Evolutionary conservation across 2,329 filamentous ascomycete species (phyloP).

Genomic region (Magnaporthiopsis incrustans): DNA sequence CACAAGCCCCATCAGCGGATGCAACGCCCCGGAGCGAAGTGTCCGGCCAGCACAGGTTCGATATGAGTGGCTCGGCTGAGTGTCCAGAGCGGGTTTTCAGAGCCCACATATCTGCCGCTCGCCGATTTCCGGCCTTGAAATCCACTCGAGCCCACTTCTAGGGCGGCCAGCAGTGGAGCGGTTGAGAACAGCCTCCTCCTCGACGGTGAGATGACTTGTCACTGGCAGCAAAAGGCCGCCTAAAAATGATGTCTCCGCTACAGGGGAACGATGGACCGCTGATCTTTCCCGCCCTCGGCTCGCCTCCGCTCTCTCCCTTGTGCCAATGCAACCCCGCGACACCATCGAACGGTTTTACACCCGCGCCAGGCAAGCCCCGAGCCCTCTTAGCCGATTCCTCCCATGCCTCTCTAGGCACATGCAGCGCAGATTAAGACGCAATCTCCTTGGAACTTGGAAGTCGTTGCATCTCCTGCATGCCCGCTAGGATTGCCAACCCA

Average conservation of each 20-base stretch:
- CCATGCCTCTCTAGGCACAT: background rate
- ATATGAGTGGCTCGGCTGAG: background rate
- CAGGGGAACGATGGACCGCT: background rate
- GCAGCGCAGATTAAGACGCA: conserved; percentile 8
- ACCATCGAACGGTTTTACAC: background rate
- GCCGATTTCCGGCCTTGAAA: background rate
- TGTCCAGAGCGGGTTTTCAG: background rate
- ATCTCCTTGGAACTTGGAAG: conserved; percentile 18
- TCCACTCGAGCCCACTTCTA: background rate
- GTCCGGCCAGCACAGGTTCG: background rate
- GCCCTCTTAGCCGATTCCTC: background rate
- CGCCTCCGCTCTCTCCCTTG: background rate
- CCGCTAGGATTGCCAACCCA: background rate
- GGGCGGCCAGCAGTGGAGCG: background rate
- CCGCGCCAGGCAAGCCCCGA: background rate
- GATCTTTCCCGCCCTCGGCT: background rate
- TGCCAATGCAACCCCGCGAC: background rate
- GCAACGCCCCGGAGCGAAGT: background rate
- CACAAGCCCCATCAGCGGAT: background rate
- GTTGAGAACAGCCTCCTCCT: background rate
- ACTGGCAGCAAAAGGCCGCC: no score
- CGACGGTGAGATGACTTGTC: no score
- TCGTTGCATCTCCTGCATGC: background rate
- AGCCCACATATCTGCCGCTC: background rate
- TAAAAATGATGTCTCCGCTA: background rate